Percentiles rank a stretch among this genome's conserved stretches.
These are phyloP conservation scores for Mycena maculata DNA, from an alignment of 768 basidiomycete genomes.

Conservation along the genomic window DNA sequence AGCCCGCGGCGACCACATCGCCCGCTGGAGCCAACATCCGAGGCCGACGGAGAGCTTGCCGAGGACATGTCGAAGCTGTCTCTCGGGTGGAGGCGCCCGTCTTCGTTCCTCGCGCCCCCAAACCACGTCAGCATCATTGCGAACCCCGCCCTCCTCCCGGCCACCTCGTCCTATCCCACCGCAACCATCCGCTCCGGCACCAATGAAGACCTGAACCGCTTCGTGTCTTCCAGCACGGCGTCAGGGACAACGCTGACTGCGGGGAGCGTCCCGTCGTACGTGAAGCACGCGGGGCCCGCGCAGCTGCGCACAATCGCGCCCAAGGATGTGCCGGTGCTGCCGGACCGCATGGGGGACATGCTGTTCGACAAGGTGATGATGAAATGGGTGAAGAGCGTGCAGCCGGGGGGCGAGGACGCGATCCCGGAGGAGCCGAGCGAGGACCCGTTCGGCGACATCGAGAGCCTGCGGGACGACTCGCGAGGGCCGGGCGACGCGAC, in stretches of 20 bases:
- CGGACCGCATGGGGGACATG: constrained; percentile 89
- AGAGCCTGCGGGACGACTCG: constrained; percentile 81
- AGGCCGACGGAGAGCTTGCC: constrained; percentile 53
- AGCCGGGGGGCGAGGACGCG: constrained; percentile 44
- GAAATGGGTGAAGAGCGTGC: constrained; percentile 82
- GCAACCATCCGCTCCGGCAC: constrained; percentile 62
- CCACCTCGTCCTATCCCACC: constrained; percentile 57
- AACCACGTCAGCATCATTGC: constrained; percentile 36
- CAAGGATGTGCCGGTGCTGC: constrained; percentile 78
- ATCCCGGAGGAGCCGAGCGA: constrained; percentile 69
- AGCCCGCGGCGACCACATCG: constrained; percentile 59
- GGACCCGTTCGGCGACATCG: constrained; percentile 93
- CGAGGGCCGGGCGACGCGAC: constrained; percentile 57
- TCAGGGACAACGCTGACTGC: constrained; percentile 80
- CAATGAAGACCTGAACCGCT: constrained; percentile 85
- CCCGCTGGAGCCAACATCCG: constrained; percentile 51
- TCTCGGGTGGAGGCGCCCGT: constrained; percentile 50
- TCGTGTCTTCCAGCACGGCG: constrained; percentile 89
- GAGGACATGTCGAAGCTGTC: constrained; percentile 59
- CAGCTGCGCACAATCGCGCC: constrained; percentile 87
- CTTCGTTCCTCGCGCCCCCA: constrained; percentile 32
- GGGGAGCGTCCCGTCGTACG: constrained; percentile 82
- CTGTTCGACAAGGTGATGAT: constrained; percentile 84
- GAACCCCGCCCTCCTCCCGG: constrained; percentile 38
- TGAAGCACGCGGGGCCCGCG: constrained; percentile 84